Evolutionary conservation across 208 protist genomes (phyloP).

Genomic region (Zelonia costaricensis): DNA sequence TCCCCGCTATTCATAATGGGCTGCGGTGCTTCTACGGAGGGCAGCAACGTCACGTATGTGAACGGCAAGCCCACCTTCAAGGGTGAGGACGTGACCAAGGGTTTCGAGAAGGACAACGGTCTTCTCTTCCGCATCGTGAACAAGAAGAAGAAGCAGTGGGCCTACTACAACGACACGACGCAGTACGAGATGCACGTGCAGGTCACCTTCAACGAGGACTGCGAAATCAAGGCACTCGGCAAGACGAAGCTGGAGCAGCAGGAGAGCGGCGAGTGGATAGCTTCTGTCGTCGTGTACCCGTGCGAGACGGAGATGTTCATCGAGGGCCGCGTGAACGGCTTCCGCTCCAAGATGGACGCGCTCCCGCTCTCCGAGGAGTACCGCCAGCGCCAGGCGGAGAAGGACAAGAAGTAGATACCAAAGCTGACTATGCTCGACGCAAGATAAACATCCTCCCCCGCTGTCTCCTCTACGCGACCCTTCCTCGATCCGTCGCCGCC

Average conservation of each 20-base stretch:
- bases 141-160: conserved; percentile 78
- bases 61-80: conserved; percentile 78
- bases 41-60: conserved; percentile 38
- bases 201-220: conserved; percentile 74
- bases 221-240: conserved; percentile 75
- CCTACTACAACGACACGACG: conserved; percentile 91
- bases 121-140: conserved; percentile 86
- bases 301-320: conserved; percentile 84
- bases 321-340: conserved; percentile 75
- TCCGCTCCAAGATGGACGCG: conserved; percentile 82
- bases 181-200: conserved; percentile 84
- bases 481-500: too few species aligned
- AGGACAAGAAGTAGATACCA: conserved; percentile 27
- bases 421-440: background rate
- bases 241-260: conserved; percentile 64
- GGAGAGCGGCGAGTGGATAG: conserved; percentile 61
- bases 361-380: conserved; percentile 65
- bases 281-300: conserved; percentile 68
- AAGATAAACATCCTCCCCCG: too few species aligned
- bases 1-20: conserved; percentile 51
- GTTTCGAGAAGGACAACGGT: conserved; percentile 79
- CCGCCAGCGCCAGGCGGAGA: conserved; percentile 36
- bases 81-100: conserved; percentile 68
- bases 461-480: too few species aligned
- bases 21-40: conserved; percentile 63